These are phyloP conservation scores for Ophiocordyceps australis DNA, from an alignment of 2,329 filamentous ascomycete genomes.

Conservation along the genomic window DNA sequence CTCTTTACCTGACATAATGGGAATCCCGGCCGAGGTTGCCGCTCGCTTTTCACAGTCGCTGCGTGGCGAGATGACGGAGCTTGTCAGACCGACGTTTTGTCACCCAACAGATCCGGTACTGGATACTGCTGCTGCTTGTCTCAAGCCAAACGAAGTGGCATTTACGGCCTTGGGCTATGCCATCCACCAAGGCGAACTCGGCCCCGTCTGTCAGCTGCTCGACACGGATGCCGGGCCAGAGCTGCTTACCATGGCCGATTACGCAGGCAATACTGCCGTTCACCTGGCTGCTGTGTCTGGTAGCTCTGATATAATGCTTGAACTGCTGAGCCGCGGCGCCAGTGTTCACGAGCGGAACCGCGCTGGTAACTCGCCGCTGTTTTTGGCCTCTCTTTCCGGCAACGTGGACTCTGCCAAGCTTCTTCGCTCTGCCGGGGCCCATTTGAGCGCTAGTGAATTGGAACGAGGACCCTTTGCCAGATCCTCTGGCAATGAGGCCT, in stretches of 20 bases:
- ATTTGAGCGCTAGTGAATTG: conserved; percentile 27
- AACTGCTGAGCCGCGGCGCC: conserved; percentile 41
- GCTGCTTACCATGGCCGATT: conserved; percentile 60
- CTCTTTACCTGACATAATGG: conserved; percentile 43
- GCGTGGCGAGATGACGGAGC: conserved; percentile 72
- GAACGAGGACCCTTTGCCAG: conserved; percentile 10
- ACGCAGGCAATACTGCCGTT: conserved; percentile 59
- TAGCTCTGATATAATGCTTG: conserved; percentile 33
- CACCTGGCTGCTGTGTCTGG: conserved; percentile 39
- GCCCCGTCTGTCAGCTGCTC: conserved; percentile 47
- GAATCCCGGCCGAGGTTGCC: conserved; percentile 48
- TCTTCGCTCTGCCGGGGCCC: conserved; percentile 38
- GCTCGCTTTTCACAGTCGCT: conserved; percentile 56
- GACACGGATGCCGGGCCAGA: conserved; percentile 43
- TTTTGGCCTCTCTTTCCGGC: conserved; percentile 40
- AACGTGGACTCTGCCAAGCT: conserved; percentile 33
- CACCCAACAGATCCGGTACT: conserved; percentile 46
- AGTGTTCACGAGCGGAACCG: conserved; percentile 48
- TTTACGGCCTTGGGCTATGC: conserved; percentile 67
- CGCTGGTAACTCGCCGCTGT: conserved; percentile 48
- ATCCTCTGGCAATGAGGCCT: conserved; percentile 2
- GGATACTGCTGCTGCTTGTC: conserved; percentile 20
- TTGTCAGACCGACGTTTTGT: conserved; percentile 52
- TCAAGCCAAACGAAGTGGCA: conserved; percentile 38
- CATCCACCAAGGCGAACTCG: conserved; percentile 52